Conservation (phyloP, 2,329 filamentous ascomycete genomes). For the Trichoderma afroharzianum region DNA sequence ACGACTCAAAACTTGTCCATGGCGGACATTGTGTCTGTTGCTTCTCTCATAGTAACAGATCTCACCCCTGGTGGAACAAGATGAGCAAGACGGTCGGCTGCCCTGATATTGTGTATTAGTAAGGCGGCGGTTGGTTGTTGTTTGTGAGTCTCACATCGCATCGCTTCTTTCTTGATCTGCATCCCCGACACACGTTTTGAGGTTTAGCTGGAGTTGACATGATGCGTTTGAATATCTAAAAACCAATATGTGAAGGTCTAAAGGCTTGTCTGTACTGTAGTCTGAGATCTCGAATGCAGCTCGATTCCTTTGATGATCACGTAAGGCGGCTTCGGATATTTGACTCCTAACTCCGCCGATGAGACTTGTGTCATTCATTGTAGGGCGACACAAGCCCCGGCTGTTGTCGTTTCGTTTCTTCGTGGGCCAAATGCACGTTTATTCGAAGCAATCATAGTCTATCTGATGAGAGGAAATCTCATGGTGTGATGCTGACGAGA, state of each 20-base stretch:
- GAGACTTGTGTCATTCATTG: neutral
- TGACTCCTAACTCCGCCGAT: constrained; percentile 4
- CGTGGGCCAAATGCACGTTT: neutral
- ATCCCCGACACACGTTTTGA: constrained; percentile 25
- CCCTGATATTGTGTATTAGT: constrained; percentile 13
- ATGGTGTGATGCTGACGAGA: neutral
- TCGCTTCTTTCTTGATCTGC: constrained; percentile 27
- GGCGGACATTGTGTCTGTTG: neutral
- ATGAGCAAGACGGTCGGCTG: constrained; percentile 20
- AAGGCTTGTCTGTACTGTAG: neutral
- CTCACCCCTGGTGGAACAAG: constrained; percentile 24
- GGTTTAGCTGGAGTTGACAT: constrained; percentile 26
- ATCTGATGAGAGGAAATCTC: too few species aligned
- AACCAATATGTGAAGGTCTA: neutral
- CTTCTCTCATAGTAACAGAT: constrained; percentile 22
- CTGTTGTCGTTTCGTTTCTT: neutral
- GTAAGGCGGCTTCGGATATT: constrained; percentile 3
- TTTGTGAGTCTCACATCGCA: constrained; percentile 21
- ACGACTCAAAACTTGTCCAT: neutral
- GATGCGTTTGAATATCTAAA: neutral
- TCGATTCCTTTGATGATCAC: neutral
- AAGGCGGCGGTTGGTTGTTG: neutral
- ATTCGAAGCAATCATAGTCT: neutral
- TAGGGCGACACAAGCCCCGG: neutral
- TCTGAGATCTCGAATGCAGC: neutral